Conservation (phyloP, 345 rosid genomes). For the Moricandia arvensis region DNA sequence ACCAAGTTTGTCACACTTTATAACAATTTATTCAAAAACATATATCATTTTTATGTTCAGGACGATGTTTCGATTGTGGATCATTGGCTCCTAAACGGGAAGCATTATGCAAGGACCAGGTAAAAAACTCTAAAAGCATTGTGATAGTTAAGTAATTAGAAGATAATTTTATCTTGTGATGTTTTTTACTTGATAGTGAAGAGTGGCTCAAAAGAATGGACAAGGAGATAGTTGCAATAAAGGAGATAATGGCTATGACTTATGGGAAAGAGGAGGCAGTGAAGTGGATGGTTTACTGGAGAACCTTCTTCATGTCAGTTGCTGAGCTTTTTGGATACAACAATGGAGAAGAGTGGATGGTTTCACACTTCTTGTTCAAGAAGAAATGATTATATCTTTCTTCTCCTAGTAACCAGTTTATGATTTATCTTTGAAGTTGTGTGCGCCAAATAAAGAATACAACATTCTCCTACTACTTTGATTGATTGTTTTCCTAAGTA, state of each 20-base stretch:
- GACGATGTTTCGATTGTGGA: slow-evolving; percentile 68
- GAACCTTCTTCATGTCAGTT: slow-evolving; percentile 78
- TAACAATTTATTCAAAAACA: neutral
- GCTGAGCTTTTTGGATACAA: slow-evolving; percentile 87
- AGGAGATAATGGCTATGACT: slow-evolving; percentile 68
- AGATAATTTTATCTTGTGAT: neutral
- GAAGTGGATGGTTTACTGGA: slow-evolving; percentile 89
- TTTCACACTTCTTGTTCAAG: slow-evolving; percentile 66
- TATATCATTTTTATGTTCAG: slow-evolving; percentile 30
- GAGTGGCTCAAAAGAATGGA: slow-evolving; percentile 95
- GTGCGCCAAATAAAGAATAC: neutral
- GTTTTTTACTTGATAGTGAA: slow-evolving; percentile 49
- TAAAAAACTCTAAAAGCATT: neutral
- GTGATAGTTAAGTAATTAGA: neutral
- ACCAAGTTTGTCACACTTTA: neutral
- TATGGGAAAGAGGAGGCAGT: slow-evolving; percentile 75
- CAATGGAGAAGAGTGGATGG: slow-evolving; percentile 92
- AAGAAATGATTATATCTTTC: slow-evolving; percentile 51
- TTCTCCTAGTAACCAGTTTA: neutral
- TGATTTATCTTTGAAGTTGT: neutral
- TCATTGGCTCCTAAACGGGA: slow-evolving; percentile 87
- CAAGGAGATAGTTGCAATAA: slow-evolving; percentile 44
- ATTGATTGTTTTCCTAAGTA: neutral
- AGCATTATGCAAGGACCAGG: slow-evolving; percentile 85
- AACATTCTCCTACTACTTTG: slow-evolving; percentile 17